These are phyloP conservation scores for Xylaria sp. DNA, from an alignment of 2,329 filamentous ascomycete species.

Conservation along the genomic window DNA sequence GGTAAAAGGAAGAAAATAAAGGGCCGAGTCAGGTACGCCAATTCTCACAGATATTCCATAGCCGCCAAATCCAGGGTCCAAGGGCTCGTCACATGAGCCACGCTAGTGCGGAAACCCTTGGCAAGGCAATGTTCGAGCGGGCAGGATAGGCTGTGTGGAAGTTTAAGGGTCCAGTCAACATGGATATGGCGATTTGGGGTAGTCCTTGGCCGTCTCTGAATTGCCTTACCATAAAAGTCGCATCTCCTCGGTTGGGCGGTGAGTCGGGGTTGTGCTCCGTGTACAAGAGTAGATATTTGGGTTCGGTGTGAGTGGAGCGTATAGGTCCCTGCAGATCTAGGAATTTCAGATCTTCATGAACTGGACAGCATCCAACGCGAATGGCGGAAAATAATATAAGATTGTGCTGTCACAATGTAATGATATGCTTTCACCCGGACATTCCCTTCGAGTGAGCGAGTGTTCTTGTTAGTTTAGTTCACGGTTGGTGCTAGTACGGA, in stretches of 20 bases:
- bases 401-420: neutral
- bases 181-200: constrained; percentile 21
- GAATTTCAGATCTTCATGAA: constrained; percentile 11
- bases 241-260: constrained; percentile 26
- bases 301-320: constrained; percentile 23
- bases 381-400: neutral
- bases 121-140: constrained; percentile 18
- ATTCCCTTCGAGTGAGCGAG: neutral
- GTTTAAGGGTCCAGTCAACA: neutral
- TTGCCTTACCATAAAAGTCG: neutral
- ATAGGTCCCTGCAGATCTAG: constrained; percentile 34
- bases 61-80: constrained; percentile 13
- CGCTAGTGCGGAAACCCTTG: constrained; percentile 1
- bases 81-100: constrained; percentile 9
- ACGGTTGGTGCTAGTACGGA: neutral
- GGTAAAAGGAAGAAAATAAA: neutral
- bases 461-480: neutral
- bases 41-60: neutral
- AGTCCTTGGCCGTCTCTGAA: neutral
- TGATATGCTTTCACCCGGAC: neutral
- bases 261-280: constrained; percentile 27
- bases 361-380: neutral
- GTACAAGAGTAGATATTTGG: neutral
- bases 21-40: constrained; percentile 9
- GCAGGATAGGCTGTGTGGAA: neutral